Evolutionary conservation across 768 basidiomycete species (phyloP), one percentile per base, ranked within the genome.

Genomic region (Trametes cubensis): DNA sequence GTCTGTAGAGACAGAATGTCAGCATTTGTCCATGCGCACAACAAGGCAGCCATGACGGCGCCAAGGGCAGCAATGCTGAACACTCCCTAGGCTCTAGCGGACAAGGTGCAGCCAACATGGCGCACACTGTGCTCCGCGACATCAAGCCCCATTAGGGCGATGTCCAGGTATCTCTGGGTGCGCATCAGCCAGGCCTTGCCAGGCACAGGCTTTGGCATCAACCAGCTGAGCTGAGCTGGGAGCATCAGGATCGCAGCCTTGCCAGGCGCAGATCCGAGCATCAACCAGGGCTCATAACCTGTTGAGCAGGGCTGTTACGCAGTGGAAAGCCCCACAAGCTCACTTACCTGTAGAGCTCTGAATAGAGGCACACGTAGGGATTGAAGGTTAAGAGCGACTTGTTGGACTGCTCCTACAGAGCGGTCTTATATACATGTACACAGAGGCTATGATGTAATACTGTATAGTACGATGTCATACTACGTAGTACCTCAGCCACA

Each of bases 331-430:
- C 45, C 45, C 28, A 28, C 21, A 6, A 18, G 45, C 45, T 46
- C 45, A 46, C 45, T 46, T 46, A 46, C 45, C 45, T 46, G 45
- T 46, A 46, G 45, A 46, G 45, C 45, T 46, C 20, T 46, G 45
- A 21, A 21, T 46, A 46, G 45, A 46, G 45, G 45, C 45, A 46
- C 45, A 46, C 45, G 45, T 46, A 46, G 45, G 18, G 45, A 21
- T 46, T 46, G 45, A 46, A n/a, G 45, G 45, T 46, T 46, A 46
- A 46, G 45, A 46, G 45, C 45, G 45, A 46, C 45, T 46, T 46
- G 45, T 18, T 18, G 20, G 3, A n/a, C 45, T 46, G 45, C 45
- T 46, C 45, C 45, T 46, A 46, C 45, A 46, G 45, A 46, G 45
- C 45, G 20, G 45, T 20, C 45, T 46, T 46, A 46, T 46, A 46